phyloP scores from a whole-genome alignment of 192 early-diverging fungal species.

The Gaertneriomyces semiglobifer region DNA sequence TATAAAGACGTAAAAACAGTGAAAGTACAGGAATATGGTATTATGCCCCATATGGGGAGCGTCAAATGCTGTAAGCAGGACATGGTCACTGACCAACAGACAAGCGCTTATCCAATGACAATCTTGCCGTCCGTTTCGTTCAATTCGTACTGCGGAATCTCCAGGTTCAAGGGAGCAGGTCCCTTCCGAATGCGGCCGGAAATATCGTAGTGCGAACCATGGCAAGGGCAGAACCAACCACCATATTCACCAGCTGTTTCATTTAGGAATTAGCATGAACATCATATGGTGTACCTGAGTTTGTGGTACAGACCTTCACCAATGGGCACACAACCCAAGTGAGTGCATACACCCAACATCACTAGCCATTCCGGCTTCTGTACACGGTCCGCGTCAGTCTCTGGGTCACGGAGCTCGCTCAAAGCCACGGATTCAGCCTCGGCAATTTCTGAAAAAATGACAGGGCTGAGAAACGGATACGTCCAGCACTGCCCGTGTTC shows the following conservation, averaged over 20 bases:
- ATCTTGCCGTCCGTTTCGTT: conserved; percentile 70
- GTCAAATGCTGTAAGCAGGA: too few species aligned
- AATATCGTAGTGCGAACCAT: conserved; percentile 99
- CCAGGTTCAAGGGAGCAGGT: conserved; percentile 96
- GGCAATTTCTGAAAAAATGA: conserved; percentile 68
- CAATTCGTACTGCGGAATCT: conserved; percentile 80
- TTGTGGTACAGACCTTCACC: conserved; percentile 64
- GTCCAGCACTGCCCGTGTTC: neutral
- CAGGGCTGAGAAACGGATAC: neutral
- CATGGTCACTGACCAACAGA: too few species aligned
- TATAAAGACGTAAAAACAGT: too few species aligned
- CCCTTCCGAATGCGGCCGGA: conserved; percentile 86
- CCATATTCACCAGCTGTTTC: conserved; percentile 85
- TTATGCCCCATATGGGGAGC: too few species aligned
- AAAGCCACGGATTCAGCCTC: conserved; percentile 85
- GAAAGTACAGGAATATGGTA: too few species aligned
- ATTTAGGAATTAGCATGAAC: conserved; percentile 2
- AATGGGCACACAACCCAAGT: conserved; percentile 96
- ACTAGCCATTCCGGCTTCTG: conserved; percentile 95
- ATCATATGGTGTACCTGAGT: conserved; percentile 2
- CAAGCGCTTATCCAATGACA: conserved; percentile 71
- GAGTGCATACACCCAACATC: conserved; percentile 85
- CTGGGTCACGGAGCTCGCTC: conserved; percentile 80
- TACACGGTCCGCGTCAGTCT: conserved; percentile 85
- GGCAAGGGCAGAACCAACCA: conserved; percentile 99